Percentiles rank a stretch among this genome's conserved stretches.
Evolutionary conservation across 495 filamentous ascomycete species (phyloP).

Genomic region (Penicillium pancosmium): DNA sequence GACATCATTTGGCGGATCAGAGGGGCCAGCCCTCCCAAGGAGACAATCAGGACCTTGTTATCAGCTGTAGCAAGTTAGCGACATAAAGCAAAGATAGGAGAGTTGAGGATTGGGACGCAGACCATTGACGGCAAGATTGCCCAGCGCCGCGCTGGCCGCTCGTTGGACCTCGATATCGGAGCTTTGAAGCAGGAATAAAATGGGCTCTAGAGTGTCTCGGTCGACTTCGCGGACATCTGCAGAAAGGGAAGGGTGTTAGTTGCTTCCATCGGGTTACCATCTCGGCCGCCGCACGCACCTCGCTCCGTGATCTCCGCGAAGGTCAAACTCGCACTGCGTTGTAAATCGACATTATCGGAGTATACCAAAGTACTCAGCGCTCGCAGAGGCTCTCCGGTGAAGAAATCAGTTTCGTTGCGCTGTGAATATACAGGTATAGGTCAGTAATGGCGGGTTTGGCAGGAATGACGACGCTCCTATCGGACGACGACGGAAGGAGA

Average conservation of each 20-base stretch:
- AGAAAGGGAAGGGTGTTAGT: conserved; percentile 16
- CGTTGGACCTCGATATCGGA: conserved; percentile 96
- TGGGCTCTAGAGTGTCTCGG: conserved; percentile 90
- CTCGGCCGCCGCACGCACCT: conserved; percentile 61
- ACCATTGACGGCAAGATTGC: conserved; percentile 98
- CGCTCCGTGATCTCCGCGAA: conserved; percentile 99
- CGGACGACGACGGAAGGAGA: conserved; percentile 6
- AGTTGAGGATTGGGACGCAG: not conserved
- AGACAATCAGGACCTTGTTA: conserved; percentile 95
- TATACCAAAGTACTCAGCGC: conserved; percentile 95
- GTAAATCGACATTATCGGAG: conserved; percentile 97
- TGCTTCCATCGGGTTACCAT: conserved; percentile 11
- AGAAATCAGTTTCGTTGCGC: conserved; percentile 97
- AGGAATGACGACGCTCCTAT: conserved; percentile 1
- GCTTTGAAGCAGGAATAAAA: conserved; percentile 92
- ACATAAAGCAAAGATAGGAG: not conserved
- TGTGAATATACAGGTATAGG: conserved; percentile 36
- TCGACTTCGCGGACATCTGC: conserved; percentile 96
- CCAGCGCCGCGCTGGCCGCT: conserved; percentile 92
- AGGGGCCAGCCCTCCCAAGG: conserved; percentile 84
- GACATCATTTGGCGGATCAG: conserved; percentile 99
- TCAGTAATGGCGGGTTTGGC: conserved; percentile 14
- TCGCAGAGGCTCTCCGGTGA: conserved; percentile 92
- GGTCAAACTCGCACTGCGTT: conserved; percentile 95
- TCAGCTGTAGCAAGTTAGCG: conserved; percentile 71